Conservation (phyloP, 345 rosid genomes). For the Viola odorata region DNA sequence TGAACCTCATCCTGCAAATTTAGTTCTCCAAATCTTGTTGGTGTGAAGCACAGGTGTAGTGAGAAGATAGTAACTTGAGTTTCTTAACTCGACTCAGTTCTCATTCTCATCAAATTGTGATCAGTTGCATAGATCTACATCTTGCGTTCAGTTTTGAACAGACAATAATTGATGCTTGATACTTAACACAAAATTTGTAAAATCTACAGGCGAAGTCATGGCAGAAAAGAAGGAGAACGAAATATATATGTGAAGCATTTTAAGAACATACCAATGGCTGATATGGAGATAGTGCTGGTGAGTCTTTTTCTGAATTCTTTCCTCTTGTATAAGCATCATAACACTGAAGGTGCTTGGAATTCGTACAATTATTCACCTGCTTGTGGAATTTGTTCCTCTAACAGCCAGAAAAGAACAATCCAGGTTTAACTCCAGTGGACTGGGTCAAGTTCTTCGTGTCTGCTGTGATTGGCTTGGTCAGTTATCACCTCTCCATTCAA, state of each 20-base stretch:
- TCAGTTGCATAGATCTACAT: no score
- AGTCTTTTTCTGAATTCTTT: not conserved
- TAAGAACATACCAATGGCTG: conserved; percentile 27
- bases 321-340: not conserved
- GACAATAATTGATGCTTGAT: no score
- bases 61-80: no score
- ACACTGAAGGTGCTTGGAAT: not conserved
- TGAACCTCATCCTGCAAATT: no score
- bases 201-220: conserved; percentile 12
- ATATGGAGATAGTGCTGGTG: conserved; percentile 28
- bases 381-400: not conserved
- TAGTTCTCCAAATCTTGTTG: no score
- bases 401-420: conserved; percentile 30
- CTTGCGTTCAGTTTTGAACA: no score
- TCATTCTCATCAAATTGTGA: no score
- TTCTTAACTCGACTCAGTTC: no score
- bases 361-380: no score
- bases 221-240: conserved; percentile 10
- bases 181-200: no score
- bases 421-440: conserved; percentile 29
- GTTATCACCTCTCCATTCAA: not conserved
- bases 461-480: conserved; percentile 25
- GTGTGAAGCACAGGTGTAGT: no score
- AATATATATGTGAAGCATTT: conserved; percentile 28
- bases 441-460: conserved; percentile 27